Conservation (phyloP, 83 land plant genomes). For the Picea abies region DNA sequence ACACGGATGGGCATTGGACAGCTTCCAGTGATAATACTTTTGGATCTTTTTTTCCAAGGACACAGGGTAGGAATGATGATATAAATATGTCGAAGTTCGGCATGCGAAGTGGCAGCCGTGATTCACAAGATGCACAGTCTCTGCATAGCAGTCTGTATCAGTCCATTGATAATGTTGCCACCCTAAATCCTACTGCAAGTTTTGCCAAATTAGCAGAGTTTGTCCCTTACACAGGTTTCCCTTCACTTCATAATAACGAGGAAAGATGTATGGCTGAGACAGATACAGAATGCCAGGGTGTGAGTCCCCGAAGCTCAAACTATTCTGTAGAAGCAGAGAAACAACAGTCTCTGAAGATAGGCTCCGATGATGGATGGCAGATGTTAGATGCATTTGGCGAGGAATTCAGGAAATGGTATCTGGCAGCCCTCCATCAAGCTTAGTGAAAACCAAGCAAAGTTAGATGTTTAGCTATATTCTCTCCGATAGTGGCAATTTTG, state of each 20-base stretch:
- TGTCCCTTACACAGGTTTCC: background rate
- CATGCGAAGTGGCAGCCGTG: background rate
- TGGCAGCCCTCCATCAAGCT: background rate
- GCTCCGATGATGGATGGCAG: constrained; percentile 13
- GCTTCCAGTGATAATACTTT: background rate
- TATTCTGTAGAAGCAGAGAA: background rate
- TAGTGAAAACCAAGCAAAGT: background rate
- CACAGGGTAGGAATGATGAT: background rate
- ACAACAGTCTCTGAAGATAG: background rate
- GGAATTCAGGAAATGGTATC: background rate
- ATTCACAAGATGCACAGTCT: background rate
- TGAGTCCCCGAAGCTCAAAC: background rate
- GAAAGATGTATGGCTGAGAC: background rate
- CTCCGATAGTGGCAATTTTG: background rate
- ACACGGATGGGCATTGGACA: background rate
- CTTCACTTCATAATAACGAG: background rate
- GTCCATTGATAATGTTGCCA: background rate
- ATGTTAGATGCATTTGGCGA: background rate
- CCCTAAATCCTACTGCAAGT: background rate
- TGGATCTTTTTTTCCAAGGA: background rate
- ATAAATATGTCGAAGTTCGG: background rate
- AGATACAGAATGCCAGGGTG: background rate
- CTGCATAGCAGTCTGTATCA: background rate
- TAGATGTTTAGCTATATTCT: background rate
- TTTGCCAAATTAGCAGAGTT: background rate